Percentiles rank a stretch among this genome's conserved stretches.
Conservation (phyloP, 2,329 filamentous ascomycete species). For the Ceratocystis harringtonii region DNA sequence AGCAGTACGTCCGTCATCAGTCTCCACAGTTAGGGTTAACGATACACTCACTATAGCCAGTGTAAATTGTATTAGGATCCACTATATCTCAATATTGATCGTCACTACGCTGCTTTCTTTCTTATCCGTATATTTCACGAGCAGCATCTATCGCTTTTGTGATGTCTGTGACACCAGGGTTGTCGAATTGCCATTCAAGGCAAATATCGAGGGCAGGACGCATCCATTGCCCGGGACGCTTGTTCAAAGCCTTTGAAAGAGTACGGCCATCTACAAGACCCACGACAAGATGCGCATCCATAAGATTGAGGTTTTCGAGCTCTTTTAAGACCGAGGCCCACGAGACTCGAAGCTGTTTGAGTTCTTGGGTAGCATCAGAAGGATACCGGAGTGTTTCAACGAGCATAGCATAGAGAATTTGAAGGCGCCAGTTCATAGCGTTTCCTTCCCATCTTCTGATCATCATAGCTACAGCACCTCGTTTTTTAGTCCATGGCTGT, state of each 20-base stretch:
- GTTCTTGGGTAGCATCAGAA: conserved; percentile 24
- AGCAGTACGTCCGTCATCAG: background rate
- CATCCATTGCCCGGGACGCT: conserved; percentile 76
- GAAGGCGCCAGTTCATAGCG: conserved; percentile 51
- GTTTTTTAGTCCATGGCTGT: conserved; percentile 32
- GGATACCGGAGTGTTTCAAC: conserved; percentile 37
- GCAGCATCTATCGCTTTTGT: conserved; percentile 43
- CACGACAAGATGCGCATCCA: conserved; percentile 43
- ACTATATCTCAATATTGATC: background rate
- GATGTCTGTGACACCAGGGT: conserved; percentile 51
- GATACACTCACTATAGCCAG: background rate
- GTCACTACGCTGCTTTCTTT: background rate
- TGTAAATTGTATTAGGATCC: background rate
- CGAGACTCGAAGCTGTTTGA: conserved; percentile 19
- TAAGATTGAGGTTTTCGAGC: conserved; percentile 37
- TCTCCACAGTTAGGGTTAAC: conserved; percentile 1
- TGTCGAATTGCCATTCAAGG: conserved; percentile 75
- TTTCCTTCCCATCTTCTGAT: conserved; percentile 55
- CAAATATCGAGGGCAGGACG: conserved; percentile 62
- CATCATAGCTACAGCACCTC: conserved; percentile 57
- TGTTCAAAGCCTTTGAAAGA: conserved; percentile 51
- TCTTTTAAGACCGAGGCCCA: conserved; percentile 30
- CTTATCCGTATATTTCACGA: background rate
- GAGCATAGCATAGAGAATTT: conserved; percentile 52
- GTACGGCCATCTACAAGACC: conserved; percentile 60